Conservation (phyloP, 768 basidiomycete species). For the Amyloporia xantha region DNA sequence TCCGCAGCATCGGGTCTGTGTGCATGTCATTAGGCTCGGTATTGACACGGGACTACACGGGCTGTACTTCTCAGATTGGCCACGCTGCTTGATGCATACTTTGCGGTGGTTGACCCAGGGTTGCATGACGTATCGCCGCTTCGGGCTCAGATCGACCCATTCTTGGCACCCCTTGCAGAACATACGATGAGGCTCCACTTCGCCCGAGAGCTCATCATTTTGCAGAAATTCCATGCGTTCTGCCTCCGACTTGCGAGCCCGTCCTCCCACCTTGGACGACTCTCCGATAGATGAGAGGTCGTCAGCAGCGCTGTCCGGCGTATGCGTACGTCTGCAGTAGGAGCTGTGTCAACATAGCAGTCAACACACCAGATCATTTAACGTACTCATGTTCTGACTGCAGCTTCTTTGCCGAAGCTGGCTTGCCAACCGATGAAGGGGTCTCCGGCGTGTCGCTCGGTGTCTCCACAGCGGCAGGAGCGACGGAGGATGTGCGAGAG, state of each 20-base stretch:
- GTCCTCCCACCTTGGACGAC: conserved; percentile 36
- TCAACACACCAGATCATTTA: background rate
- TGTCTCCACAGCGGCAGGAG: conserved; percentile 11
- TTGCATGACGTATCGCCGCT: conserved; percentile 47
- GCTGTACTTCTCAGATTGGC: conserved; percentile 6
- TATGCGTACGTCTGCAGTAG: background rate
- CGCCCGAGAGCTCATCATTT: conserved; percentile 52
- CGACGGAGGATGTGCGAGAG: conserved; percentile 17
- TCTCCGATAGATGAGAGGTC: conserved; percentile 50
- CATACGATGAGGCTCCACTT: conserved; percentile 51
- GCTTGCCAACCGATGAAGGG: conserved; percentile 4
- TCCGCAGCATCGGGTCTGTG: background rate
- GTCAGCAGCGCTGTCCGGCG: conserved; percentile 30
- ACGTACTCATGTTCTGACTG: conserved; percentile 7
- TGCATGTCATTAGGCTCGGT: background rate
- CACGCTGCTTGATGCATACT: conserved; percentile 39
- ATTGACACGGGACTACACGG: background rate
- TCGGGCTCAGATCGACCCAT: conserved; percentile 50
- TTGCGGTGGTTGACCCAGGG: conserved; percentile 57
- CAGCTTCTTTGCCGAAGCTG: conserved; percentile 3
- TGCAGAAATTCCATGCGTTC: conserved; percentile 61
- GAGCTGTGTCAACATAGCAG: background rate
- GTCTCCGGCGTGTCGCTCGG: conserved; percentile 6
- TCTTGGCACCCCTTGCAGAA: conserved; percentile 53
- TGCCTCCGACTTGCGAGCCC: conserved; percentile 49